A percentile compares a stretch with the other conserved stretches of the same genome.
These are phyloP conservation scores for Thyridium curvatum DNA, from an alignment of 2,329 filamentous ascomycete species.

Conservation along the genomic window DNA sequence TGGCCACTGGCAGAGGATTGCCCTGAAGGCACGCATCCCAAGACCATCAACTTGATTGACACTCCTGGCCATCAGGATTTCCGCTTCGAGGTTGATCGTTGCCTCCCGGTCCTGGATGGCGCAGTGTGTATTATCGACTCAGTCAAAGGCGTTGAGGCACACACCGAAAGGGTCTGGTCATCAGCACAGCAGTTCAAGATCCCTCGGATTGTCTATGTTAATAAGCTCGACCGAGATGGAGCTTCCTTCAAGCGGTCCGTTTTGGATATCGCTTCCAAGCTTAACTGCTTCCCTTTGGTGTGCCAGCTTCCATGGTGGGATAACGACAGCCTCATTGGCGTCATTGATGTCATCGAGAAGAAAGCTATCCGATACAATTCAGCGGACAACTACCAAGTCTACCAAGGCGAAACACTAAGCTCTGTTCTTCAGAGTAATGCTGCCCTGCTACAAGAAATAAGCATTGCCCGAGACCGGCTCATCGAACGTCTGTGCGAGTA, in stretches of 20 bases:
- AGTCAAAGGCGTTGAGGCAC: slow-evolving; percentile 68
- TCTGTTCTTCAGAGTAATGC: slow-evolving; percentile 42
- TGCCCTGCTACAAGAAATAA: slow-evolving; percentile 60
- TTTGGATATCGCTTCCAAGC: slow-evolving; percentile 72
- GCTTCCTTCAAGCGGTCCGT: slow-evolving; percentile 80
- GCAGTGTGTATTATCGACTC: slow-evolving; percentile 28
- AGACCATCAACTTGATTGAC: slow-evolving; percentile 88
- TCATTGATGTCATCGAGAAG: slow-evolving; percentile 76
- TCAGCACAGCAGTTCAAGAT: slow-evolving; percentile 84
- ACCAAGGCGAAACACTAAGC: slow-evolving; percentile 15
- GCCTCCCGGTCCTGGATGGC: slow-evolving; percentile 43
- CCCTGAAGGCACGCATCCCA: slow-evolving; percentile 33
- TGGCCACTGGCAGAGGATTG: slow-evolving; percentile 64
- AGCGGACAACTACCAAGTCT: slow-evolving; percentile 26
- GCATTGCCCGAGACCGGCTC: slow-evolving; percentile 67
- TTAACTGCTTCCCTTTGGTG: slow-evolving; percentile 81
- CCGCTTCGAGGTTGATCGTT: slow-evolving; percentile 91
- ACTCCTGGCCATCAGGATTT: slow-evolving; percentile 97
- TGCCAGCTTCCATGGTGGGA: slow-evolving; percentile 96
- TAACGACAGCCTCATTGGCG: slow-evolving; percentile 70
- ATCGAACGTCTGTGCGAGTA: slow-evolving; percentile 82
- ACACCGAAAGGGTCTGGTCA: slow-evolving; percentile 93
- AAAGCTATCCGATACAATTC: slow-evolving; percentile 67
- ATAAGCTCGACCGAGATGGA: slow-evolving; percentile 80
- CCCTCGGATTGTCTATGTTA: slow-evolving; percentile 74